Base-by-base conservation (phyloP, 345 rosid genomes). In the Eutrema yunnanense region DNA sequence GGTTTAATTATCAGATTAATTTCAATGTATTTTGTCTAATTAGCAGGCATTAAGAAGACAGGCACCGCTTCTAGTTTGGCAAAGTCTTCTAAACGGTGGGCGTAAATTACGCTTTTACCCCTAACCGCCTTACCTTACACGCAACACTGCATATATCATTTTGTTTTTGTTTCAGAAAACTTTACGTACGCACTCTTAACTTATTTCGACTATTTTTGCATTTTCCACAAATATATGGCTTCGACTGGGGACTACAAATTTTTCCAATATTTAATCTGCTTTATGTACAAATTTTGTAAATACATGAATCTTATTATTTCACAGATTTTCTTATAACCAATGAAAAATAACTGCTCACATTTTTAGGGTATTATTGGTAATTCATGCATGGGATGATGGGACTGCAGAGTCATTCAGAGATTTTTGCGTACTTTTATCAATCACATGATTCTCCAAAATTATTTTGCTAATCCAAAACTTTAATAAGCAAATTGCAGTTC, bases 31-130 rank as follows among this genome's bases (percentile, higher is more conserved):
- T 61, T 26, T 2, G 12, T 34, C 13, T 53, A 62, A 53, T 9
- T 34, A 71, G 43, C 83, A 92, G 92, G 82, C 69, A 38, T 62
- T 40, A 83, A 69, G 80, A 83, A 65, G 74, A 62, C 87, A 10
- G 38, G 63, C 26, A 74, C 63, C 36, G 49, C 67, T 73, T 64
- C 86, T 13, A 65, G 76, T 67, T 11, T 72, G 7, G 40, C 60
- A 52, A 89, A 82, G 78, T 74, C 88, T 52, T 73, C 84, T 8
- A 81, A 69, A 66, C 69, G 83, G 62, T 84, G 85, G 86, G 75
- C 73, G 64, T 86, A 81, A 82, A 40, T 56, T 16, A 73, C 42
- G 32, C 33, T 57, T 46, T 56, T 55, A 63, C 56, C 4, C 62
- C 37, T 26, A 43, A 5, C 63, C 41, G 32, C 38, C n/a, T 14